Percentiles rank a stretch among this genome's conserved stretches.
Evolutionary conservation across 2,329 filamentous ascomycete species (phyloP).

Genomic region (Ceratocystis papillata): DNA sequence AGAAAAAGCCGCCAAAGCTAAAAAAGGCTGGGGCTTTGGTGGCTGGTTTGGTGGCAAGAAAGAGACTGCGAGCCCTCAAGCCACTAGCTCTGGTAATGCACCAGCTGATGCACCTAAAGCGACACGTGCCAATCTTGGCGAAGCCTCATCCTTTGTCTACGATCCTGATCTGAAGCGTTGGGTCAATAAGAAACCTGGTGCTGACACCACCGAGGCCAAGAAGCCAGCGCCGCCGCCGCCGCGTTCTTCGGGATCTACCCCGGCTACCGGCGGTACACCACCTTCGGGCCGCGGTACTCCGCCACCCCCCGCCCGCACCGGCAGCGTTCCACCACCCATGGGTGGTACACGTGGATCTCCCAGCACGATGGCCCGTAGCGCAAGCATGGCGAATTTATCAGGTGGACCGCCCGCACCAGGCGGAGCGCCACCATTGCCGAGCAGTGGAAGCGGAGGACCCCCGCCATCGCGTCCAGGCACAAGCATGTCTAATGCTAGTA

Average conservation of each 20-base stretch:
- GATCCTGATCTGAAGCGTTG: slow-evolving; percentile 95
- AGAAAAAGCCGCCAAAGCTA: slow-evolving; percentile 34
- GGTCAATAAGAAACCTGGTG: slow-evolving; percentile 87
- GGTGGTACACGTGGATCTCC: slow-evolving; percentile 26
- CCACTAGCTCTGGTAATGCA: slow-evolving; percentile 28
- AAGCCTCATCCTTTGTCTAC: slow-evolving; percentile 85
- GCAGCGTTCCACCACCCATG: slow-evolving; percentile 31
- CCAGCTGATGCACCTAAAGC: slow-evolving; percentile 47
- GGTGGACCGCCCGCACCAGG: slow-evolving; percentile 27
- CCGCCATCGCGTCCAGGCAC: slow-evolving; percentile 63
- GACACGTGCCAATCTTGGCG: slow-evolving; percentile 88
- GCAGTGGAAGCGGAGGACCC: not conserved
- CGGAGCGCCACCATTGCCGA: slow-evolving; percentile 27
- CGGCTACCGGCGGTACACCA: slow-evolving; percentile 42
- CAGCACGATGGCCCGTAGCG: slow-evolving; percentile 18
- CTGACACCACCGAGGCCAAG: slow-evolving; percentile 48
- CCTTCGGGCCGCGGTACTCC: slow-evolving; percentile 35
- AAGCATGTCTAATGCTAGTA: slow-evolving; percentile 82
- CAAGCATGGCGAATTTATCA: slow-evolving; percentile 18
- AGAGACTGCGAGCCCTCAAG: slow-evolving; percentile 34
- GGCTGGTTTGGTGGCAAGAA: slow-evolving; percentile 76
- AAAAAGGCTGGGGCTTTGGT: slow-evolving; percentile 68
- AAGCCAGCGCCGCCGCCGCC: slow-evolving; percentile 71
- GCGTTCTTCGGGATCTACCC: slow-evolving; percentile 38
- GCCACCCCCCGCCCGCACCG: slow-evolving; percentile 26